Evolutionary conservation across 768 basidiomycete genomes (phyloP).

Genomic region (Daedaleopsis nitida): DNA sequence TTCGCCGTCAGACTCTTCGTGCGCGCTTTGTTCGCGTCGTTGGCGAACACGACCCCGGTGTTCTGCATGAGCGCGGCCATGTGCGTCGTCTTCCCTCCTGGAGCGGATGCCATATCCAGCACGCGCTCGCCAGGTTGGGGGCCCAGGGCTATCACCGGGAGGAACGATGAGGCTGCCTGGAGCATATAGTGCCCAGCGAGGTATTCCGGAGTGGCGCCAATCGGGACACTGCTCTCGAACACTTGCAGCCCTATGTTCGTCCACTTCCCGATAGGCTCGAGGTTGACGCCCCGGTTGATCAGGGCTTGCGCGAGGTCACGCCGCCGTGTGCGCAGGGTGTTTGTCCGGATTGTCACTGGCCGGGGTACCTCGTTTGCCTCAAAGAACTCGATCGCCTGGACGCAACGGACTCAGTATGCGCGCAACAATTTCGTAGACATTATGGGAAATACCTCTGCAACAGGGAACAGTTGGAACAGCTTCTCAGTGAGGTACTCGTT

Average conservation of each 20-base stretch:
- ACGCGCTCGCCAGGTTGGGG: conserved; percentile 94
- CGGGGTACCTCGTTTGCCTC: conserved; percentile 95
- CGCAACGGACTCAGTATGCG: not conserved
- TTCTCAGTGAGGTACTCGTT: conserved; percentile 95
- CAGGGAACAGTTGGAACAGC: conserved; percentile 89
- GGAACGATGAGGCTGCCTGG: conserved; percentile 97
- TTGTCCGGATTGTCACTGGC: conserved; percentile 97
- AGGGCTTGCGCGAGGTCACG: conserved; percentile 93
- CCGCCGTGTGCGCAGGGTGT: conserved; percentile 90
- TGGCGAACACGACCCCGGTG: conserved; percentile 96
- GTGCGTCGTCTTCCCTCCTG: conserved; percentile 97
- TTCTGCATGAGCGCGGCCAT: conserved; percentile 97
- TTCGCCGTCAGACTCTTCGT: conserved; percentile 98
- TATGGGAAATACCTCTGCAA: conserved; percentile 70
- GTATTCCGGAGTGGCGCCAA: conserved; percentile 98
- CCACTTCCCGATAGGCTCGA: conserved; percentile 99
- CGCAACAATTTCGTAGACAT: not conserved
- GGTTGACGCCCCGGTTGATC: conserved; percentile 93
- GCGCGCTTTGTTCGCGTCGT: conserved; percentile 91
- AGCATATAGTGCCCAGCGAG: conserved; percentile 99
- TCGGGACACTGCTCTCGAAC: conserved; percentile 94
- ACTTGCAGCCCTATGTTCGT: conserved; percentile 98
- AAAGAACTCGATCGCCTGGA: conserved; percentile 94
- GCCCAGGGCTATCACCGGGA: conserved; percentile 95
- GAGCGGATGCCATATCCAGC: conserved; percentile 98